Percentiles rank a stretch among this genome's conserved stretches.
These are phyloP conservation scores for Paulownia fortunei DNA, from an alignment of 257 asterid species.

Conservation along the genomic window DNA sequence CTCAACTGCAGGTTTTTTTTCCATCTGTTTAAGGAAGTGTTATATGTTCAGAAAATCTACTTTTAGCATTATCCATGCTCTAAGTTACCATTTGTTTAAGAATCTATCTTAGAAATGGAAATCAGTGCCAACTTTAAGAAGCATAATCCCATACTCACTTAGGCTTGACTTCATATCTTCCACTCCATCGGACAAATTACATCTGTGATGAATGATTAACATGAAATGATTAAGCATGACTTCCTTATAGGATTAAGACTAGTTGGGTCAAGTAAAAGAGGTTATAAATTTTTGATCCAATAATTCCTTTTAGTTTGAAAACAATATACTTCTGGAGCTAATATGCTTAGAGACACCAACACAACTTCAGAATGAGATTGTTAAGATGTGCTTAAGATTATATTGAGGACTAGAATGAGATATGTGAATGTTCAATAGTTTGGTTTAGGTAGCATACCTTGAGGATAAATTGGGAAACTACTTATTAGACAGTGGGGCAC, in stretches of 20 bases:
- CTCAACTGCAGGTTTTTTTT: neutral
- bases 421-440: neutral
- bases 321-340: neutral
- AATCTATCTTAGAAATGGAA: neutral
- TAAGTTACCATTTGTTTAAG: neutral
- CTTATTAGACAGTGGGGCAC: neutral
- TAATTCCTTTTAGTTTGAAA: neutral
- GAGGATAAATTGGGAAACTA: constrained; percentile 6
- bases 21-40: neutral
- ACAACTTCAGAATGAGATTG: neutral
- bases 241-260: neutral
- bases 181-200: neutral
- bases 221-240: neutral
- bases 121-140: neutral
- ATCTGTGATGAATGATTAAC: neutral
- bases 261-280: neutral
- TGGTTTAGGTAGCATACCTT: neutral
- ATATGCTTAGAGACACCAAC: neutral
- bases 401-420: neutral
- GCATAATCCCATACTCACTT: neutral
- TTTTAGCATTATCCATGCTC: neutral
- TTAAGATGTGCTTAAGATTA: neutral
- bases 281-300: neutral
- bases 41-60: neutral
- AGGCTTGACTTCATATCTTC: neutral